Evolutionary conservation across 139 green algal species (phyloP).

Genomic region (Chara braunii): DNA sequence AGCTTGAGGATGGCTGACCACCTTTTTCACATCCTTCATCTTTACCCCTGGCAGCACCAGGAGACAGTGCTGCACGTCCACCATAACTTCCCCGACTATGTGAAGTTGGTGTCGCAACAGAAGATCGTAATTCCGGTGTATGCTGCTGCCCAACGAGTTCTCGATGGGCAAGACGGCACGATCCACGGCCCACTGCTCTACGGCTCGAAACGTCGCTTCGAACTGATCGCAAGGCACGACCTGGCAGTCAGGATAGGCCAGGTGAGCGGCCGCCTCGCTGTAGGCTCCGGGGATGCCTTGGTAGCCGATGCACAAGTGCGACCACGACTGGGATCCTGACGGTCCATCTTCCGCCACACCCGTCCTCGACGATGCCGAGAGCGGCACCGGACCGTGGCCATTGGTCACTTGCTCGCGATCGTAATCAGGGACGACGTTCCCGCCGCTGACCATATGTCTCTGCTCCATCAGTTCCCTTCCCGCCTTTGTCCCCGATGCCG

Average conservation of each 20-base stretch:
- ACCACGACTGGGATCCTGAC: too few species aligned
- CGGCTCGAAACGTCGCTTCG: conserved; percentile 77
- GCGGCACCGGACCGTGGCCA: too few species aligned
- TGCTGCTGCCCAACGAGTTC: conserved; percentile 72
- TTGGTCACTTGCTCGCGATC: too few species aligned
- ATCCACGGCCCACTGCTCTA: conserved; percentile 61
- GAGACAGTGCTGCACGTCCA: conserved; percentile 90
- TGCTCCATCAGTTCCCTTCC: too few species aligned
- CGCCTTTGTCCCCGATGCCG: too few species aligned
- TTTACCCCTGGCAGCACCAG: conserved; percentile 76
- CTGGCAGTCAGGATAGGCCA: conserved; percentile 66
- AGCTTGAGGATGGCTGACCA: conserved; percentile 76
- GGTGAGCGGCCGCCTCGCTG: conserved; percentile 76
- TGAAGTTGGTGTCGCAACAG: conserved; percentile 57
- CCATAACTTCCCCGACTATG: conserved; percentile 62
- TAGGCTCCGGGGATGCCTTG: conserved; percentile 91
- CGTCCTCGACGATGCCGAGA: too few species aligned
- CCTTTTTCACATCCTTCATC: conserved; percentile 65
- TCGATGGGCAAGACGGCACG: conserved; percentile 70
- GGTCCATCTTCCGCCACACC: too few species aligned
- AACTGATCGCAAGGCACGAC: conserved; percentile 89
- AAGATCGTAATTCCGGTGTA: conserved; percentile 84
- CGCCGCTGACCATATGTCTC: too few species aligned
- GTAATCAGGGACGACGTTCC: too few species aligned
- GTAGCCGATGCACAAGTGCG: background rate